Evolutionary conservation across 495 filamentous ascomycete genomes (phyloP), one percentile per base, ranked within the genome.

Genomic region (Rhizodiscina lignyota): DNA sequence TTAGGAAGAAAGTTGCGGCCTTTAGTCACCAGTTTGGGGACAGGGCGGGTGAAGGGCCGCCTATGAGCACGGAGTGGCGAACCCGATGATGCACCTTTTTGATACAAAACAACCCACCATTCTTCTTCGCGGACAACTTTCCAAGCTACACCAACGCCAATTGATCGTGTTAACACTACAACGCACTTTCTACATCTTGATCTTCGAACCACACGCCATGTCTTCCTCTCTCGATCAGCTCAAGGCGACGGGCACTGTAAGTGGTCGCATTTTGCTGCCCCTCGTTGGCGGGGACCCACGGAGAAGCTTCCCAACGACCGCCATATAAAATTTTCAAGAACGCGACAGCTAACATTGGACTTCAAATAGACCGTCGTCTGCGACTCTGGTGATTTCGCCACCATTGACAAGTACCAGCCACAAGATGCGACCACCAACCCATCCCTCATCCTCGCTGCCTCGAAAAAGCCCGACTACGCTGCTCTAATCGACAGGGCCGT

Each of bases 381-480:
- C 61, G 89, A 96, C 66, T 92, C 85, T 58, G 89, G 86, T 75
- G 79, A 77, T 50, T 60, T 62, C 41, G 54, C 64, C 73, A 82
- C 86, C 53, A 99, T 99, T 59, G 84, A 68, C 70, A 96, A 99
- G 68, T 99, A 99, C 74, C 89, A 94, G 74, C 89, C 89, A 37
- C 86, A 94, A 73, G 89, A 99, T 79, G 89, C 86, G 51, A 94
- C 86, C 54, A 99, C 89, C 60, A 99, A 99, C 70, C 89, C 89
- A 26, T 94, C 89, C 43, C 69, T 99, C 52, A 94, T 99, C 61
- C 74, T 99, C 54, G 84, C 83, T 48, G 89, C 89, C 38, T 83
- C 91, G 56, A 94, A 99, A 73, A 99, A 96, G 73, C 54, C 79
- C 54, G 86, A 94, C 58, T 99, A 99, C 57, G 85, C 85, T 50